Evolutionary conservation across 495 filamentous ascomycete genomes (phyloP), one percentile per base, ranked within the genome.

Genomic region (Aspergillus cavernicola): DNA sequence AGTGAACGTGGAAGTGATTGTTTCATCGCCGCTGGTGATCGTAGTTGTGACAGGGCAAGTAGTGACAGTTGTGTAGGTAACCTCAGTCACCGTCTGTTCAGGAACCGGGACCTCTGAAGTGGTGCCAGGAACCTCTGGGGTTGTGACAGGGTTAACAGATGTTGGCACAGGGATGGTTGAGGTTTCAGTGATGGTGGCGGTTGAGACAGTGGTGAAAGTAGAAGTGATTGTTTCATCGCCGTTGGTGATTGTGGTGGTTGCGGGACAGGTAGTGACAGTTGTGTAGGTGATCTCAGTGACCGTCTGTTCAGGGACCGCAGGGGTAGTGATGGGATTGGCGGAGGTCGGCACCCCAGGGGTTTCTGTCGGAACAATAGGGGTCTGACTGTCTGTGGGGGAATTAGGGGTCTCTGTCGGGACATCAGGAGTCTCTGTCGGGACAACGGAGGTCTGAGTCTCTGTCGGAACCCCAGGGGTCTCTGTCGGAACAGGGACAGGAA

Each of bases 191-290:
- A 58, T 16, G 3, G 38, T 55, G 19, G 65, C 44, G 0, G 67
- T 66, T 12, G 71, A 72, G 19, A 70, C 48, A 9, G 71, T 70
- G 32, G 61, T 60, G 51, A 57, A 58, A 36, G 64, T 57, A 6
- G 75, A 65, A 28, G 59, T 66, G 58, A 58, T 62, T 22, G 60
- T 56, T 24, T 48, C 58, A 12, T 52, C 62, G 23, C 62, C 56
- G 10, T 71, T 61, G 28, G 59, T 60, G 52, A 62, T 62, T 26
- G 64, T 63, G 22, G 53, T 63, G 6, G 69, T 68, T 43, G 66
- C 54, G 37, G 69, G 59, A 49, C 60, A 60, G 20, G 50, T 55
- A 12, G 62, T 56, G 22, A 53, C 32, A n/a, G 63, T 58, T 6
- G 45, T 37, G 51, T 53, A 62, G 29, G 62, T 60, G 26, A 67